Base-by-base conservation (phyloP, 2,329 filamentous ascomycete genomes). In the Colletotrichum ledebouriae region DNA sequence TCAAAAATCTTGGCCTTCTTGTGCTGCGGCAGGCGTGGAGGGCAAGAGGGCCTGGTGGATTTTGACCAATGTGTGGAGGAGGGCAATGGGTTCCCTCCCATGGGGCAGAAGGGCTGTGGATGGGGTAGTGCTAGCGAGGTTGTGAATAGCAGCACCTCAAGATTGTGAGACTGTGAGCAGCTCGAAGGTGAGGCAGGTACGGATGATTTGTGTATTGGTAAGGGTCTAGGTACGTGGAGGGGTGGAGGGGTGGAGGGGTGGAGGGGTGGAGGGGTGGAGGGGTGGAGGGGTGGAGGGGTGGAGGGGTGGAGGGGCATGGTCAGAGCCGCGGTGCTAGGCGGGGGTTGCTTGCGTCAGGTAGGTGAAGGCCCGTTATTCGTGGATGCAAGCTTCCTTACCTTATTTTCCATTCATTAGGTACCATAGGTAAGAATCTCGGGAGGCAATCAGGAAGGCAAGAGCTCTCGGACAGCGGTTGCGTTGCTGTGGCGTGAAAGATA, bases 61-160 rank as follows among this genome's bases (percentile, higher is more conserved):
- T 17, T 29, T 52, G 22, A 22, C 57, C 60, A 44, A 41, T 39
- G 37, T 47, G 37, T 47, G 65, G 37, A 37, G 46, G 53, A 47
- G 52, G 20, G 37, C 49, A 29, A 64, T 67, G 63, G 67, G 67
- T 58, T 69, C 50, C 63, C 67, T 69, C 67, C 63, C 67, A 5
- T 4, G 50, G 50, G 41, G 49, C 20, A 63, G 42, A 63, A 22
- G 29, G 29, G 33, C 37, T 59, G 53, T 46, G 22, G 59, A 63
- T 50, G 49, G 49, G n/a, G 6, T 33, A 52, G 49, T 34, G 29
- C 49, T 52, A 33, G 49, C 33, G 49, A 52, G 33, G 52, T 50
- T 29, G 29, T 29, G 39, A 53, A 44, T 33, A 17, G 10, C 56
- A 56, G 47, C 37, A 47, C 56, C 25, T 46, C 47, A 50, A 55